phyloP scores from a whole-genome alignment of 2,329 filamentous ascomycete species.

The Aspergillus sojae region DNA sequence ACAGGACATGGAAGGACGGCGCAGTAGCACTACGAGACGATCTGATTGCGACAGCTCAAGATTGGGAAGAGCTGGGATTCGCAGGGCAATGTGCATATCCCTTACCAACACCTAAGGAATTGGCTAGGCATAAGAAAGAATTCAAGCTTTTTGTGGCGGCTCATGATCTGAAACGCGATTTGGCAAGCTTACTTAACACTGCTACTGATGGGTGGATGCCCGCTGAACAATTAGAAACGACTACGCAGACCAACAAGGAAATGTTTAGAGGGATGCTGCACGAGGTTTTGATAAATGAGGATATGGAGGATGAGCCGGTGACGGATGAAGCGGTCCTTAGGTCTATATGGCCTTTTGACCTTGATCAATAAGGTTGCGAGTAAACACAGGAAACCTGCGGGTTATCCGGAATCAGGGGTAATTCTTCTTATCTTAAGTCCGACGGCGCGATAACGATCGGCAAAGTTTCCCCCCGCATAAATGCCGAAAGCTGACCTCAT shows the following conservation, averaged over 20 bases:
- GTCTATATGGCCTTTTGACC: too few relatives aligned
- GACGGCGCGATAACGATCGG: not conserved
- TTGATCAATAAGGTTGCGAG: too few relatives aligned
- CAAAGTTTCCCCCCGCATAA: not conserved
- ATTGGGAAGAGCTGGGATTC: slow-evolving; percentile 45
- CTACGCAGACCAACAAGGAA: too few relatives aligned
- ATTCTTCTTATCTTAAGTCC: not conserved
- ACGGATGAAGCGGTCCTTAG: too few relatives aligned
- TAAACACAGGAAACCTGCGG: too few relatives aligned
- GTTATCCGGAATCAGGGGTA: not conserved
- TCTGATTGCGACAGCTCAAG: slow-evolving; percentile 41
- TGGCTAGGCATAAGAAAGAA: slow-evolving; percentile 31
- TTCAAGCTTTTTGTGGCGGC: slow-evolving; percentile 29
- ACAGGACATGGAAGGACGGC: slow-evolving; percentile 46
- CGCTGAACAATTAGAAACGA: too few relatives aligned
- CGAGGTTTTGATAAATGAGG: too few relatives aligned
- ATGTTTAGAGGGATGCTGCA: too few relatives aligned
- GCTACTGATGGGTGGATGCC: too few relatives aligned
- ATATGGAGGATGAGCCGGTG: too few relatives aligned
- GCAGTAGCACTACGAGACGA: slow-evolving; percentile 43
- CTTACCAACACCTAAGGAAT: slow-evolving; percentile 29
- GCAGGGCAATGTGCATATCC: slow-evolving; percentile 34
- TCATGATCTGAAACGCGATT: too few relatives aligned
- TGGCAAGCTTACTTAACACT: too few relatives aligned
- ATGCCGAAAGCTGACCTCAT: not conserved